Evolutionary conservation across 2,329 filamentous ascomycete genomes (phyloP).

Genomic region (Laburnicola sp.): DNA sequence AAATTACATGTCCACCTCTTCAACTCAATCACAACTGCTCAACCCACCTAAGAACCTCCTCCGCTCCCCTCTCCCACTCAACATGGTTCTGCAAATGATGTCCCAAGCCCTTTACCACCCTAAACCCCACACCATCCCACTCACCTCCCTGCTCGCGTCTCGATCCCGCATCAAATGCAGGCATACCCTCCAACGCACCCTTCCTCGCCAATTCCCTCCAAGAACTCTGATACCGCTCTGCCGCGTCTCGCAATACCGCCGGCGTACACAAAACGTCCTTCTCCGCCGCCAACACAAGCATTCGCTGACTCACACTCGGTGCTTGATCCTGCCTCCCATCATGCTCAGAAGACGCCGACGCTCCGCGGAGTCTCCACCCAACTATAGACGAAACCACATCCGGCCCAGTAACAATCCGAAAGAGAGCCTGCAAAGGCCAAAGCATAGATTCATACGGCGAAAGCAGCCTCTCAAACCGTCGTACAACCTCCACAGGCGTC

Average conservation of each 20-base stretch:
- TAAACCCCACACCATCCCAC: conserved; percentile 46
- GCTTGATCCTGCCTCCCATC: not conserved
- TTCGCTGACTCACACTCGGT: conserved; percentile 10
- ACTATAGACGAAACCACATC: conserved; percentile 47
- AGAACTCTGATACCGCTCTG: conserved; percentile 44
- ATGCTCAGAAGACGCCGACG: conserved; percentile 21
- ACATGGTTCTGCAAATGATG: conserved; percentile 60
- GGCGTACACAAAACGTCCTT: conserved; percentile 35
- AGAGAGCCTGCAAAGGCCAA: conserved; percentile 57
- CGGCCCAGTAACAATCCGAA: conserved; percentile 48
- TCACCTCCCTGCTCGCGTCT: conserved; percentile 5
- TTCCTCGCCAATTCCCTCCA: conserved; percentile 35
- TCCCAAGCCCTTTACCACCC: conserved; percentile 50
- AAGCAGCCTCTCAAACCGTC: conserved; percentile 50
- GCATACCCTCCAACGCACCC: conserved; percentile 36
- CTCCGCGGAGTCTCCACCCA: conserved; percentile 44
- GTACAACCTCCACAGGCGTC: conserved; percentile 48
- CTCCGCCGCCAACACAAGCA: conserved; percentile 33
- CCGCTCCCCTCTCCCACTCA: conserved; percentile 53
- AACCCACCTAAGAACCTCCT: conserved; percentile 51
- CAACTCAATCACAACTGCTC: conserved; percentile 17
- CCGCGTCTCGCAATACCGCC: conserved; percentile 41
- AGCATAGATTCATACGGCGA: conserved; percentile 57
- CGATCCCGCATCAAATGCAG: conserved; percentile 6
- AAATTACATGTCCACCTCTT: no score